phyloP scores from a whole-genome alignment of 2,329 filamentous ascomycete species.

The Calonectria multiphialidica region DNA sequence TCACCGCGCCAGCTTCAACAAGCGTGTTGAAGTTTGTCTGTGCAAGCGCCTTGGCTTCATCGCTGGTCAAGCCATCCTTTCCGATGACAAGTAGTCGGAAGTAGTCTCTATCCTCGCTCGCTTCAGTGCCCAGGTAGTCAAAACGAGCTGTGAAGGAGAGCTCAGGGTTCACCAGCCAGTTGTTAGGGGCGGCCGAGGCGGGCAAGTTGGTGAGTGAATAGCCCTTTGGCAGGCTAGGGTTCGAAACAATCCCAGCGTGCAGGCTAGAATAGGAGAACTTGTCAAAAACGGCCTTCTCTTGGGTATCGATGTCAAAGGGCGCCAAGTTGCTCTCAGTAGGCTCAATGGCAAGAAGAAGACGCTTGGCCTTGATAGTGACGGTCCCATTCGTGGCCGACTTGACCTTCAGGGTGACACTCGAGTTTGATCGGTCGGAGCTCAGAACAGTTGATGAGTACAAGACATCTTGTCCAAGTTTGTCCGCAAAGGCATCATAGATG shows the following conservation, averaged over 20 bases:
- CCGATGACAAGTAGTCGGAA: constrained; percentile 48
- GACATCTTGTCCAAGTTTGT: constrained; percentile 50
- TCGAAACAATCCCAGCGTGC: constrained; percentile 47
- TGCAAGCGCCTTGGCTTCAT: constrained; percentile 41
- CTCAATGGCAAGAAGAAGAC: constrained; percentile 52
- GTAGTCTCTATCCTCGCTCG: constrained; percentile 33
- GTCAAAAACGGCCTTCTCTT: constrained; percentile 48
- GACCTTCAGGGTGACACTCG: constrained; percentile 43
- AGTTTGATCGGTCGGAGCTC: constrained; percentile 42
- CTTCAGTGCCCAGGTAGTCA: constrained; percentile 45
- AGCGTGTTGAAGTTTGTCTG: constrained; percentile 43
- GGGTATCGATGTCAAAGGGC: constrained; percentile 46
- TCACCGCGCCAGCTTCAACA: constrained; percentile 42
- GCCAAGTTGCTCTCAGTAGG: constrained; percentile 48
- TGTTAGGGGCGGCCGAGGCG: constrained; percentile 29
- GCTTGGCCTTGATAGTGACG: constrained; percentile 47
- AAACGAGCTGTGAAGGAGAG: constrained; percentile 39
- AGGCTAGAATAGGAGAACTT: constrained; percentile 49
- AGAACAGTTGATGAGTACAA: constrained; percentile 51
- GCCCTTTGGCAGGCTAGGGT: constrained; percentile 40
- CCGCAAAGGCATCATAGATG: constrained; percentile 53
- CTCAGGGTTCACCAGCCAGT: constrained; percentile 35
- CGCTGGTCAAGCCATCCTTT: constrained; percentile 30
- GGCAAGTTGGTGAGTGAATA: constrained; percentile 39
- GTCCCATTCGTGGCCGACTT: constrained; percentile 39